A percentile compares a stretch with the other conserved stretches of the same genome.
phyloP scores from a whole-genome alignment of 2,329 filamentous ascomycete genomes.

The Lachnellula occidentalis region DNA sequence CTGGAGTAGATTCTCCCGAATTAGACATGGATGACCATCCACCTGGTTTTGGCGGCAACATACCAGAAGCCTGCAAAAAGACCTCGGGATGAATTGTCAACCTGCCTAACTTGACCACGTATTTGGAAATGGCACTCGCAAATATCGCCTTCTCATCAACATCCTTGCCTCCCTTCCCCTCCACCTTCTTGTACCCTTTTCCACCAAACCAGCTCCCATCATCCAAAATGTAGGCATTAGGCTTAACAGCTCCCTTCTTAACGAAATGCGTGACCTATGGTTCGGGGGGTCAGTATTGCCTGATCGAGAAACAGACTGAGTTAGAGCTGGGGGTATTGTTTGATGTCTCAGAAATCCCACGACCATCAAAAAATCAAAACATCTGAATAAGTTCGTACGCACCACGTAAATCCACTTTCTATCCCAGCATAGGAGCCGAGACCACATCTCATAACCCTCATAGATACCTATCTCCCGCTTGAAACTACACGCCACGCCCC shows the following conservation, averaged over 20 bases:
- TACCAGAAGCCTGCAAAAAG: slow-evolving; percentile 62
- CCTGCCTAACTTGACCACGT: slow-evolving; percentile 76
- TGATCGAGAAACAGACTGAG: too few species aligned
- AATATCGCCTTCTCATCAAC: slow-evolving; percentile 59
- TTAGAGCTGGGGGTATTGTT: too few species aligned
- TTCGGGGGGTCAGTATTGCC: too few species aligned
- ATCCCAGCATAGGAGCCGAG: slow-evolving; percentile 67
- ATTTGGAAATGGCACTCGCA: slow-evolving; percentile 70
- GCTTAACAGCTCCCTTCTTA: slow-evolving; percentile 52
- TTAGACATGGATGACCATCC: slow-evolving; percentile 47
- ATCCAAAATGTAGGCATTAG: slow-evolving; percentile 39
- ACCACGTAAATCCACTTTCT: slow-evolving; percentile 72
- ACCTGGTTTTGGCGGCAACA: slow-evolving; percentile 69
- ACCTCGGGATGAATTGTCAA: slow-evolving; percentile 80
- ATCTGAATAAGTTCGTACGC: too few species aligned
- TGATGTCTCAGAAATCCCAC: too few species aligned
- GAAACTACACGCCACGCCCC: slow-evolving; percentile 69
- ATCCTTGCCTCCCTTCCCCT: slow-evolving; percentile 28
- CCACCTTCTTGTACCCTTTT: slow-evolving; percentile 35
- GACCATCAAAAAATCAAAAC: too few species aligned
- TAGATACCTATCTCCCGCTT: slow-evolving; percentile 67
- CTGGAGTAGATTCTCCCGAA: slow-evolving; percentile 23
- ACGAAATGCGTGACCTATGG: slow-evolving; percentile 61
- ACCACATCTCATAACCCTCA: slow-evolving; percentile 68
- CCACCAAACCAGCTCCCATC: slow-evolving; percentile 37